phyloP scores from a whole-genome alignment of 2,329 filamentous ascomycete genomes.

The Aspergillus quadricinctus region DNA sequence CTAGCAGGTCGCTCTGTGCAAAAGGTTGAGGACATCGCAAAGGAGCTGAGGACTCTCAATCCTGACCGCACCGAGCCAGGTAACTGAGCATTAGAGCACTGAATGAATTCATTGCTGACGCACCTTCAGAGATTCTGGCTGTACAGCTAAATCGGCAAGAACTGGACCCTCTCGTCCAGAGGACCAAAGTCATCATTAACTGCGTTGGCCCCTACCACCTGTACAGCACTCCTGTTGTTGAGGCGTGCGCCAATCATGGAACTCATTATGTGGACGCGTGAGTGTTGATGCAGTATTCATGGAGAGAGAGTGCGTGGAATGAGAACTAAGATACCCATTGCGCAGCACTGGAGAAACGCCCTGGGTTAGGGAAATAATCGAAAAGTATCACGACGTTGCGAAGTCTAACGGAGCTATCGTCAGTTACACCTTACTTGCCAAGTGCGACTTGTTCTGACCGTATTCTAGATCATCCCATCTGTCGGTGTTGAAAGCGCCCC shows the following conservation, averaged over 20 bases:
- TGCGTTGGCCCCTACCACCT: conserved; percentile 61
- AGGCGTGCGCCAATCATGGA: conserved; percentile 60
- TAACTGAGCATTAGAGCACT: conserved; percentile 33
- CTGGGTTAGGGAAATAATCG: conserved; percentile 60
- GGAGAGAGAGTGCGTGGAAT: background rate
- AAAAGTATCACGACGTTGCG: conserved; percentile 57
- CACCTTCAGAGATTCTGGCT: conserved; percentile 39
- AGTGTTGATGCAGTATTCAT: conserved; percentile 10
- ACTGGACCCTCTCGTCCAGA: conserved; percentile 49
- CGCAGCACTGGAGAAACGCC: conserved; percentile 58
- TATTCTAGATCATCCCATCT: conserved; percentile 52
- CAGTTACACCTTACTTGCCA: conserved; percentile 17
- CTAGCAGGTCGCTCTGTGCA: conserved; percentile 74
- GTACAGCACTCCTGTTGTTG: conserved; percentile 61
- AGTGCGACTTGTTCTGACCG: background rate
- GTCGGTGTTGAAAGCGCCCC: conserved; percentile 60
- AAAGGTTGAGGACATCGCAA: conserved; percentile 67
- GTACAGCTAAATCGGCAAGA: conserved; percentile 48
- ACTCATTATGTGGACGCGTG: conserved; percentile 64
- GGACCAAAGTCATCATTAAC: conserved; percentile 56
- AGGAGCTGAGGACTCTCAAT: conserved; percentile 63
- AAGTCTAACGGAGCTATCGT: conserved; percentile 58
- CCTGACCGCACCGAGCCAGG: conserved; percentile 67
- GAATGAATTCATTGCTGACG: conserved; percentile 2
- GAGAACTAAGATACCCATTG: background rate